Conservation (phyloP, 2,329 filamentous ascomycete genomes). For the Penicillium sp. region DNA sequence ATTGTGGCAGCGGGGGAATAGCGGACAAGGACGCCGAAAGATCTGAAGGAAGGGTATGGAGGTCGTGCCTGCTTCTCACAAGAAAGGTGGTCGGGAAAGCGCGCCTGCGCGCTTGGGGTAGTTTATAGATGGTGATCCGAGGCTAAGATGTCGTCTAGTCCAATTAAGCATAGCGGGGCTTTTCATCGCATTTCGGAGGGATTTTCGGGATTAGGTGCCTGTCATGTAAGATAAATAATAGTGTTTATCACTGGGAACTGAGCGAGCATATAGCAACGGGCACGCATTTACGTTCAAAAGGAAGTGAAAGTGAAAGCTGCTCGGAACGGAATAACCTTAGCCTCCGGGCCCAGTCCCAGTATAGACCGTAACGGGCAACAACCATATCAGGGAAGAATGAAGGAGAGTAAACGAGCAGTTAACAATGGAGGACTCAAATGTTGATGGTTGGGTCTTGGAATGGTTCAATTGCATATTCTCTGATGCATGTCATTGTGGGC, state of each 20-base stretch:
- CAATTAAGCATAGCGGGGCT: constrained; percentile 9
- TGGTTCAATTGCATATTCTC: too few relatives aligned
- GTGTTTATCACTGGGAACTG: not conserved
- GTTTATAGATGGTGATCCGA: constrained; percentile 10
- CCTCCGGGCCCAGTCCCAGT: not conserved
- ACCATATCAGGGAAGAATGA: not conserved
- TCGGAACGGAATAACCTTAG: constrained; percentile 5
- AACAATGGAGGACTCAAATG: too few relatives aligned
- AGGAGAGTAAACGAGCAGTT: too few relatives aligned
- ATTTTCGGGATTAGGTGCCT: not conserved
- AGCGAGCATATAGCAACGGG: not conserved
- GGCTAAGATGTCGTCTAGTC: constrained; percentile 6
- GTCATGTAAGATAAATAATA: not conserved
- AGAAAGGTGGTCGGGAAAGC: constrained; percentile 6
- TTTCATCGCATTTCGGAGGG: constrained; percentile 8
- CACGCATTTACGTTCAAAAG: not conserved
- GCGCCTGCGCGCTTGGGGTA: constrained; percentile 20
- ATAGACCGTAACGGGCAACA: not conserved
- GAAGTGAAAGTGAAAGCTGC: constrained; percentile 3
- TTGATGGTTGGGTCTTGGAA: too few relatives aligned
- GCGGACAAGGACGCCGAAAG: not conserved
- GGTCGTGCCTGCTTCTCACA: not conserved
- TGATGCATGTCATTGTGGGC: too few relatives aligned
- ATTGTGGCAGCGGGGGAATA: not conserved
- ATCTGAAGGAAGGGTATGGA: not conserved